phyloP scores from a whole-genome alignment of 2,329 filamentous ascomycete species.

The Ilyonectria mors-panacis region DNA sequence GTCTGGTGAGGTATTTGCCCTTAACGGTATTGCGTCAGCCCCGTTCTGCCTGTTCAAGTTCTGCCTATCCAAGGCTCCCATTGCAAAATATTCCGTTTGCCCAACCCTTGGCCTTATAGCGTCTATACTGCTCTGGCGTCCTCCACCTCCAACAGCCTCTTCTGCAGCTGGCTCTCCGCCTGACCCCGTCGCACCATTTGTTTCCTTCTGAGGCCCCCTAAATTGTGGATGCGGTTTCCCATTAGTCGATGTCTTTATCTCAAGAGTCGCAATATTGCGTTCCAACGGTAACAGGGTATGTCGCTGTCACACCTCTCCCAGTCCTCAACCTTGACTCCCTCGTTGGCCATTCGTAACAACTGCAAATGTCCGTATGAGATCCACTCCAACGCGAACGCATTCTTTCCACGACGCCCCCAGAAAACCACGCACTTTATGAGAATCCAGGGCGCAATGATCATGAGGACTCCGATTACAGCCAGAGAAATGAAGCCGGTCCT shows the following conservation, averaged over 20 bases:
- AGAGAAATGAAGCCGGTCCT: constrained; percentile 9
- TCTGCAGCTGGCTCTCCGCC: neutral
- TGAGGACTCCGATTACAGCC: neutral
- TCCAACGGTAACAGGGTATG: neutral
- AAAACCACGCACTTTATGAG: neutral
- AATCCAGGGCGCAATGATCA: constrained; percentile 3
- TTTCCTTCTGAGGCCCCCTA: neutral
- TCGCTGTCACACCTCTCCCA: neutral
- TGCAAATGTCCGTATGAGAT: constrained; percentile 12
- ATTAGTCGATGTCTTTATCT: neutral
- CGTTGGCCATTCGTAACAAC: constrained; percentile 12
- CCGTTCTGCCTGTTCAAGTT: neutral
- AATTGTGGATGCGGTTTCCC: neutral
- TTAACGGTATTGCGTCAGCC: neutral
- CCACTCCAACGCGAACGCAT: constrained; percentile 8
- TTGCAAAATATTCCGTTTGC: neutral
- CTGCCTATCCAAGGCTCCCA: neutral
- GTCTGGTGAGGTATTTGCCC: neutral
- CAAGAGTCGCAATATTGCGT: neutral
- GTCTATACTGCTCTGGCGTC: neutral
- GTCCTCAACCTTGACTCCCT: neutral
- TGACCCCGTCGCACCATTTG: neutral
- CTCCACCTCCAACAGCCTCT: neutral
- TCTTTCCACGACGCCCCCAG: constrained; percentile 7
- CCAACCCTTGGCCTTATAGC: neutral